Evolutionary conservation across 2,329 filamentous ascomycete species (phyloP).

Genomic region (Cordyceps fumosorosea): DNA sequence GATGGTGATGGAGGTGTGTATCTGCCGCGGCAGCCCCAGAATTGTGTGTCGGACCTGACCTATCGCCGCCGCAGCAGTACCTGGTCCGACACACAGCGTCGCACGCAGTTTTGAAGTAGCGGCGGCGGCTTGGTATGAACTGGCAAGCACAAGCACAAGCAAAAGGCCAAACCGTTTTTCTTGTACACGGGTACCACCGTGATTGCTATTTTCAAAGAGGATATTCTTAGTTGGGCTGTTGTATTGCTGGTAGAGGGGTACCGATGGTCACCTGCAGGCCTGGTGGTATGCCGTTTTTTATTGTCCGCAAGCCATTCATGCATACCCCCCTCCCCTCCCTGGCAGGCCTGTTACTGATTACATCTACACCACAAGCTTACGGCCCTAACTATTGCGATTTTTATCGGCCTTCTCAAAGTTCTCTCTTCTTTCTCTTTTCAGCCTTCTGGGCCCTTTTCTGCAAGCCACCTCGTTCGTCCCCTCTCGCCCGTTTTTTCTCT

Average conservation of each 20-base stretch:
- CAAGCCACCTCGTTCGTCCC: slow-evolving; percentile 10
- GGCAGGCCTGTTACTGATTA: background rate
- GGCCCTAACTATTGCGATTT: background rate
- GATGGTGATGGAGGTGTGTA: background rate
- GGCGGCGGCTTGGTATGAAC: background rate
- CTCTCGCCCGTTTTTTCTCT: background rate
- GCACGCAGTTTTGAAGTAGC: background rate
- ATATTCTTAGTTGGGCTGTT: background rate
- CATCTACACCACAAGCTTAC: background rate
- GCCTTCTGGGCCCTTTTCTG: slow-evolving; percentile 3
- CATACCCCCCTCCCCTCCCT: background rate
- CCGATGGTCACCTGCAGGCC: background rate
- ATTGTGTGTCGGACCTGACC: background rate
- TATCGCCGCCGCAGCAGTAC: background rate
- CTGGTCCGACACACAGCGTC: slow-evolving; percentile 6
- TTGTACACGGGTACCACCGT: background rate
- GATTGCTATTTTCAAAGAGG: too few relatives aligned
- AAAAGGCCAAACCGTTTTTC: background rate
- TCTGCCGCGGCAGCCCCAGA: background rate
- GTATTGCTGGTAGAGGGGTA: background rate
- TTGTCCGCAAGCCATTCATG: slow-evolving; percentile 5
- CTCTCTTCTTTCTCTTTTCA: slow-evolving; percentile 2
- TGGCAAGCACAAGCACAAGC: background rate
- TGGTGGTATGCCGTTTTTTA: background rate
- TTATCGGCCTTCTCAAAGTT: background rate